Base-by-base conservation (phyloP, 495 filamentous ascomycete species). In the Aspergillus campestris region DNA sequence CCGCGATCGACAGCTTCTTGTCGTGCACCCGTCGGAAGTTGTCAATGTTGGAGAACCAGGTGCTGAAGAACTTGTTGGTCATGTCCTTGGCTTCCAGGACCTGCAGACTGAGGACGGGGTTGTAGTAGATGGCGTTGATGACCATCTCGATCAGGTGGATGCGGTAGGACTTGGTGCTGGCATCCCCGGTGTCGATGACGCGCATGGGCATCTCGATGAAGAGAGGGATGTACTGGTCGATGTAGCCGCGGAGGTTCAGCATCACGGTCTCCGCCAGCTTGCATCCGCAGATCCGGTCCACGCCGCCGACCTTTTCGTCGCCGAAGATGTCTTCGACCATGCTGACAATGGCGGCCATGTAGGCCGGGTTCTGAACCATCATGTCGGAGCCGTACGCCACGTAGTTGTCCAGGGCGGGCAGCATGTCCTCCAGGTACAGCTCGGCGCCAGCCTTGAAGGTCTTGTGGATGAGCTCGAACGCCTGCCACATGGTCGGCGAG, bases 21-120 rank as follows among this genome's bases (percentile, higher is more conserved):
- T 98, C 92, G 58, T 98, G 92, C 9, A 98, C 92, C 11, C 92
- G 75, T 43, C 81, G 82, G 69, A 98, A 95, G 62, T 80, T 83
- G 48, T 95, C 87, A 65, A 98, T 98, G 63, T 81, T 95, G 29
- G 86, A 84, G 65, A 98, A 98, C 92, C 92, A 98, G 30, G 89
- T 71, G 64, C 84, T 92, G 77, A 98, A 98, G 66, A 98, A 97
- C 68, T 94, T 95, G 66, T 97, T 97, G n/a, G 92, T 98, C 90
- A 87, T 95, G 45, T 79, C 82, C 44, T 91, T 88, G n/a, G 74
- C 62, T 65, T 98, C 92, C 33, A 98, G 73, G 13, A 94, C 77
- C 41, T 88, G 87, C 28, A 98, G 74, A 49, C 85, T 71, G 47
- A 95, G 76, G 31, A 75, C 61, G 3, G 92, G 88, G 68, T 95